Conservation (phyloP, 176 grass and related monocot species). For the Ensete ventricosum region DNA sequence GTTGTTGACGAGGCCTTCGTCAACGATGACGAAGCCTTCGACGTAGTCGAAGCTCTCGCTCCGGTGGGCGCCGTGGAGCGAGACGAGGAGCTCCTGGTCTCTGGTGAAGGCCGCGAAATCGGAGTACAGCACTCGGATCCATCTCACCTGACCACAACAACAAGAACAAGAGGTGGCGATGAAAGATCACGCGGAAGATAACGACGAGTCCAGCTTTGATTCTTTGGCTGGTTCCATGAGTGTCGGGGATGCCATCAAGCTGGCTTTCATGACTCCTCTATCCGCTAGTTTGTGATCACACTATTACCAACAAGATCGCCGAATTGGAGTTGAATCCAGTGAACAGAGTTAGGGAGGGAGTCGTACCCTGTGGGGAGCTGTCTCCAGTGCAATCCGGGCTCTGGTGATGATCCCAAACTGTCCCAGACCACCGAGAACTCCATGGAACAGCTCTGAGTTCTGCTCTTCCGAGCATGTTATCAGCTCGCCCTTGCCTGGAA, state of each 20-base stretch:
- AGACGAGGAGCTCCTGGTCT: conserved; percentile 85
- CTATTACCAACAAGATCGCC: background rate
- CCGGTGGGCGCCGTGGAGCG: conserved; percentile 14
- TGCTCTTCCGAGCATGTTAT: conserved; percentile 64
- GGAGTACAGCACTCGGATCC: conserved; percentile 89
- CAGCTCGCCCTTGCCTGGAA: conserved; percentile 70
- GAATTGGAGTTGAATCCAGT: too few species aligned
- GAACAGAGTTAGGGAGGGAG: background rate
- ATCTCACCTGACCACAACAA: conserved; percentile 46
- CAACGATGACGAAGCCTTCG: conserved; percentile 84
- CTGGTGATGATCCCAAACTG: conserved; percentile 94
- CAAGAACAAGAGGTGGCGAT: too few species aligned
- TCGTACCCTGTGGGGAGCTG: conserved; percentile 62
- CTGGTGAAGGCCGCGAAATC: conserved; percentile 64
- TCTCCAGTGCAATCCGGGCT: conserved; percentile 83
- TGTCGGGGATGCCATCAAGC: conserved; percentile 4
- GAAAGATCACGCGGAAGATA: conserved; percentile 12
- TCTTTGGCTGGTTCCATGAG: too few species aligned
- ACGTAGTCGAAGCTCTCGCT: conserved; percentile 68
- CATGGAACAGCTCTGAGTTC: conserved; percentile 74
- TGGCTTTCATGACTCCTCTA: conserved; percentile 3
- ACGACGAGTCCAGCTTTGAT: too few species aligned
- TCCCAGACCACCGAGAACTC: conserved; percentile 68
- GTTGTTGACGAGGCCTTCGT: conserved; percentile 93
- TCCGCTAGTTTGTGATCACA: background rate